Conservation (phyloP, 441 rosid genomes). For the Erodium chrysanthum region DNA sequence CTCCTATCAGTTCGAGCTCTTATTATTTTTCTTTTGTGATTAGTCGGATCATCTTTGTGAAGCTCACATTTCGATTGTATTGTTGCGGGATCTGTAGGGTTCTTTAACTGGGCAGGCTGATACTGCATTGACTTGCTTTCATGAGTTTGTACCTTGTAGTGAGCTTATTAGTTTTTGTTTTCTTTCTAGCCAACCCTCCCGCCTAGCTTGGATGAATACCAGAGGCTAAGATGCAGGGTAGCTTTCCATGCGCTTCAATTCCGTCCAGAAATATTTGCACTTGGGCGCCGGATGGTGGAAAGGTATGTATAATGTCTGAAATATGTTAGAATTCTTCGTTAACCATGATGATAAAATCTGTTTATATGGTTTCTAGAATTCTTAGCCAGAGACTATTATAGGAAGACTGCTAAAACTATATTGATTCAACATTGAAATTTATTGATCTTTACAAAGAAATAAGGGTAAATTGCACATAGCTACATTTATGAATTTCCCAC, state of each 20-base stretch:
- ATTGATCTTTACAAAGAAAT: background rate
- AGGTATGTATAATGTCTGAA: conserved; percentile 1
- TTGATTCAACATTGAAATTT: background rate
- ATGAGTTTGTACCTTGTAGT: background rate
- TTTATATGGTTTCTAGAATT: background rate
- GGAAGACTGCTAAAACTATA: background rate
- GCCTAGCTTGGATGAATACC: conserved; percentile 17
- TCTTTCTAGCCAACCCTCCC: conserved; percentile 13
- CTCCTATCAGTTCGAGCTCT: no score
- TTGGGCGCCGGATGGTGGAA: conserved; percentile 17
- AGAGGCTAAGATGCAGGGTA: conserved; percentile 21
- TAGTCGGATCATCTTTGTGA: no score
- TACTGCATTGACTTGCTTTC: background rate
- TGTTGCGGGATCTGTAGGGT: background rate
- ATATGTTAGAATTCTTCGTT: background rate
- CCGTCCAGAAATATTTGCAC: conserved; percentile 14
- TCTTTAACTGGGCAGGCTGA: background rate
- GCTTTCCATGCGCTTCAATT: conserved; percentile 20
- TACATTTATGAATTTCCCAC: no score
- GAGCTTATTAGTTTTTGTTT: background rate
- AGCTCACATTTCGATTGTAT: background rate
- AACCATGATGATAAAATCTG: background rate
- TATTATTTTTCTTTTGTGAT: no score
- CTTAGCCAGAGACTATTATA: background rate
- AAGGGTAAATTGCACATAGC: no score